These are phyloP conservation scores for Suillus decipiens DNA, from an alignment of 768 basidiomycete genomes.

Conservation along the genomic window DNA sequence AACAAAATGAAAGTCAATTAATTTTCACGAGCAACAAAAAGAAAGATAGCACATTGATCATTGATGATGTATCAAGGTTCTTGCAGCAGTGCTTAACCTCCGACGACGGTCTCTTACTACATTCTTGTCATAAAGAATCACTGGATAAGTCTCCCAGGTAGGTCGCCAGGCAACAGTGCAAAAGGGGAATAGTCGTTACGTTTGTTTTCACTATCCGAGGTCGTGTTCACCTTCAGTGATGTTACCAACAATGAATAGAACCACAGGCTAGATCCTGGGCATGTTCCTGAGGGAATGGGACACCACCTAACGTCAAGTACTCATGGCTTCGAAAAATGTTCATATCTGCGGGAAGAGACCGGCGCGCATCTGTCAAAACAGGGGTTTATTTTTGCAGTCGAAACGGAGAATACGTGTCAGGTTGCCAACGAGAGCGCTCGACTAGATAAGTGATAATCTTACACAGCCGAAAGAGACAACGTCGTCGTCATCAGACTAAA, in stretches of 20 bases:
- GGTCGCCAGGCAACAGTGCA: slow-evolving; percentile 28
- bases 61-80: slow-evolving; percentile 8
- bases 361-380: slow-evolving; percentile 42
- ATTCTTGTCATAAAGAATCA: slow-evolving; percentile 44
- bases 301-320: slow-evolving; percentile 21
- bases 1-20: slow-evolving; percentile 84
- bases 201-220: neutral
- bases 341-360: slow-evolving; percentile 59
- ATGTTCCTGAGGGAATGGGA: slow-evolving; percentile 28
- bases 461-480: slow-evolving; percentile 11
- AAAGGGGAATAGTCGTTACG: slow-evolving; percentile 6
- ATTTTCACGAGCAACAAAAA: slow-evolving; percentile 40
- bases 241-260: slow-evolving; percentile 17
- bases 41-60: slow-evolving; percentile 7
- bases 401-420: slow-evolving; percentile 22
- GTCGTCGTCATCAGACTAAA: slow-evolving; percentile 46
- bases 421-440: slow-evolving; percentile 42
- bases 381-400: neutral
- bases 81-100: slow-evolving; percentile 42
- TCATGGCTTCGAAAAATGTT: slow-evolving; percentile 40
- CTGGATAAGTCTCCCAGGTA: slow-evolving; percentile 16
- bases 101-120: slow-evolving; percentile 66
- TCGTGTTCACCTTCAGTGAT: slow-evolving; percentile 3
- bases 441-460: neutral
- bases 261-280: slow-evolving; percentile 17